A percentile compares a stretch with the other conserved stretches of the same genome.
Evolutionary conservation across 441 rosid genomes (phyloP).

Genomic region (Corymbia citriodora): DNA sequence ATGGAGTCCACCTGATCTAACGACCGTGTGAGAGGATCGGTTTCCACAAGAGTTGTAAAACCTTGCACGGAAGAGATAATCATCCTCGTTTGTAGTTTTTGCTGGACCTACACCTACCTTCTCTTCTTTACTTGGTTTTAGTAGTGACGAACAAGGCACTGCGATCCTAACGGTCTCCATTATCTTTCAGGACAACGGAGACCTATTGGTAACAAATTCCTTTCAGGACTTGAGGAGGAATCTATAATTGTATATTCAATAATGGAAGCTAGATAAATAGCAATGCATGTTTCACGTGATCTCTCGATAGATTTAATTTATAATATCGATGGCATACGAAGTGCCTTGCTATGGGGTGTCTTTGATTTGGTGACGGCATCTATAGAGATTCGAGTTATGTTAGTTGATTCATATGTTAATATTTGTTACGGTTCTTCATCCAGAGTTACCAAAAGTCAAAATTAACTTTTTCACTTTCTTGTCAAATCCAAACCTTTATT

Average conservation of each 20-base stretch:
- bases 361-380: neutral
- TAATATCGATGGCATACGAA: neutral
- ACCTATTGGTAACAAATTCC: neutral
- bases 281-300: neutral
- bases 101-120: accelerated
- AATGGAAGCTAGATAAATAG: neutral
- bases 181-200: neutral
- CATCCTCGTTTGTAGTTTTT: neutral
- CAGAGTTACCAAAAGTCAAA: neutral
- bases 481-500: neutral
- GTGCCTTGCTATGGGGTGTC: neutral
- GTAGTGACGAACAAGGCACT: neutral
- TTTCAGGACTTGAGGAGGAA: neutral
- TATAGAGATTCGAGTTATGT: neutral
- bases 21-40: neutral
- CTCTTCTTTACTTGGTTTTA: neutral
- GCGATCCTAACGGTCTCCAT: neutral
- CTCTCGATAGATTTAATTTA: neutral
- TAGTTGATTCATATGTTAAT: neutral
- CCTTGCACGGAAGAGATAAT: neutral
- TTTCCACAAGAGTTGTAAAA: neutral
- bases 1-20: neutral
- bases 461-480: neutral
- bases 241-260: neutral
- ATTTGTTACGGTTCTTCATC: neutral